These are phyloP conservation scores for Cytospora leucostoma DNA, from an alignment of 2,329 filamentous ascomycete species.

Conservation along the genomic window DNA sequence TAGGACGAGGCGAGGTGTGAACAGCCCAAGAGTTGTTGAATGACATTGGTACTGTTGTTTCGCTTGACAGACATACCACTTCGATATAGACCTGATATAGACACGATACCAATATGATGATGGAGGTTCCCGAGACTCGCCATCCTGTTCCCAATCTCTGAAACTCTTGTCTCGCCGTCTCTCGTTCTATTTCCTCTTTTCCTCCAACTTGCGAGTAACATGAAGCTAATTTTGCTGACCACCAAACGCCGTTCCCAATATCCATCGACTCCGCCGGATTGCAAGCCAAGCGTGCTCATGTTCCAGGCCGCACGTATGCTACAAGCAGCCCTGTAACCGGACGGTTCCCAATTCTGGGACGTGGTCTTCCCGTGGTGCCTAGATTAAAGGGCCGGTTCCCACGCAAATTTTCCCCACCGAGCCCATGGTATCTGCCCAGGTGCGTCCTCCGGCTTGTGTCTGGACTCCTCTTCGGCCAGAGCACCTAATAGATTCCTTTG, in stretches of 20 bases:
- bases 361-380: neutral
- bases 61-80: neutral
- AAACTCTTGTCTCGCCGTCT: neutral
- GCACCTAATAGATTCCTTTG: neutral
- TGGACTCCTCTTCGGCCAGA: neutral
- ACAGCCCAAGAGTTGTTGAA: neutral
- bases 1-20: neutral
- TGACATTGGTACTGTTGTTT: neutral
- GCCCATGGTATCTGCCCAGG: neutral
- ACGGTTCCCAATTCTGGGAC: neutral
- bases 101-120: slow-evolving; percentile 9
- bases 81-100: neutral
- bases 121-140: neutral
- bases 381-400: slow-evolving; percentile 5
- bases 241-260: slow-evolving; percentile 14
- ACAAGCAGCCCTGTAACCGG: neutral
- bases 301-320: neutral
- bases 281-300: slow-evolving; percentile 6
- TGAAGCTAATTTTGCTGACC: slow-evolving; percentile 22
- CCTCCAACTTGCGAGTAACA: slow-evolving; percentile 3
- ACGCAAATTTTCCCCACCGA: neutral
- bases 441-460: neutral
- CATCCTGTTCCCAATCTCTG: neutral
- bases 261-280: slow-evolving; percentile 7
- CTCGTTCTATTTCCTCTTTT: neutral